Evolutionary conservation across 257 asterid genomes (phyloP).

Genomic region (Scutellaria minor): DNA sequence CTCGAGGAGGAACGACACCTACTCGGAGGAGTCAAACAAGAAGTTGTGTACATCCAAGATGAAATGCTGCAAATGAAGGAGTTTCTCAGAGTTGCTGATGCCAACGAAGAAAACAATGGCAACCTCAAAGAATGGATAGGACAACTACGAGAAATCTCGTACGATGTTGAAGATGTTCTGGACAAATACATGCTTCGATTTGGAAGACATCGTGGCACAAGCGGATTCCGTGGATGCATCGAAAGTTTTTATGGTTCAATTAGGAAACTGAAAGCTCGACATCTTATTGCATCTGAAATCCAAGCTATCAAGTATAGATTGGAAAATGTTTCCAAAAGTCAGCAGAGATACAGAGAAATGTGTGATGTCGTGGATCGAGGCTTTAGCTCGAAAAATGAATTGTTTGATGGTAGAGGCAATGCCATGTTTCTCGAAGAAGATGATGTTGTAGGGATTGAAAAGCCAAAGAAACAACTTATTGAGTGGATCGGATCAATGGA

Average conservation of each 20-base stretch:
- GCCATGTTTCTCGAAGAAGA: conserved; percentile 38
- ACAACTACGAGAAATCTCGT: conserved; percentile 47
- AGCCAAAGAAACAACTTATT: conserved; percentile 38
- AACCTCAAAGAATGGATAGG: conserved; percentile 42
- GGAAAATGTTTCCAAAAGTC: conserved; percentile 11
- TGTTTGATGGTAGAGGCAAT: conserved; percentile 38
- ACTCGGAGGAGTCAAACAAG: conserved; percentile 26
- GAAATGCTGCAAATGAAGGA: conserved; percentile 40
- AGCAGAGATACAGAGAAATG: conserved; percentile 17
- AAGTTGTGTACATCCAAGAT: conserved; percentile 33
- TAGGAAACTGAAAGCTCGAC: conserved; percentile 26
- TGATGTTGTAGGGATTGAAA: conserved; percentile 45
- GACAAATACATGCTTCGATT: conserved; percentile 40
- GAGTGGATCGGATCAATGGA: conserved; percentile 5
- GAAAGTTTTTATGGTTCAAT: conserved; percentile 11
- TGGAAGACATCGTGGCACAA: background rate
- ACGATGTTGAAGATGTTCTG: conserved; percentile 44
- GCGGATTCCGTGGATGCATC: conserved; percentile 18
- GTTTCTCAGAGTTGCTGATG: conserved; percentile 46
- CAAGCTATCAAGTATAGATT: conserved; percentile 30
- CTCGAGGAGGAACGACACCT: conserved; percentile 26
- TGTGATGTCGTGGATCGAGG: background rate
- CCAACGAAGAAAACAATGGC: conserved; percentile 35
- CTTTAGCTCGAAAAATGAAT: too few relatives aligned
- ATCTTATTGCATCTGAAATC: conserved; percentile 34